Base-by-base conservation (phyloP, 2,329 filamentous ascomycete species). In the Aspergillus cejpii region DNA sequence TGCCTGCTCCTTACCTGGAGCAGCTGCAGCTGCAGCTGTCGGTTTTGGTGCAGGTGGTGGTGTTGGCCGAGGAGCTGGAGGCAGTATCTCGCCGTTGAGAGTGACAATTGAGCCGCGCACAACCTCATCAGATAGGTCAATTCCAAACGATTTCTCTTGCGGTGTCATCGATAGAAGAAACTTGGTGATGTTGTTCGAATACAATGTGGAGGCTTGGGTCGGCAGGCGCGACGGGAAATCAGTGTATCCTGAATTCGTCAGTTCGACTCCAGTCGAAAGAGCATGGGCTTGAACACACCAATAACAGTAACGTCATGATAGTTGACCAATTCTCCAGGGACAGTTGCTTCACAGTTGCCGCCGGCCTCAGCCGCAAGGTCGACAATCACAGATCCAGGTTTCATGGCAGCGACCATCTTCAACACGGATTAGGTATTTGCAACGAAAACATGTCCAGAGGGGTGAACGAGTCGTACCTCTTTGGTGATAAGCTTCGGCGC, bases 141-240 rank as follows among this genome's bases (percentile, higher is more conserved):
- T 75, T 6, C 87, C 86, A 51, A 88, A 94, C 28, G 83, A 77
- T 51, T 87, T 88, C 2, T 88, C 81, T 47, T 84, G 78, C 1
- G 87, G 86, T 1, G 81, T 68, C 75, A 94, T 87, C 0, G 88
- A 92, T 7, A 95, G 74, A 21, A 94, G 71, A 45, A 90, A 85
- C 62, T 94, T 95, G 54, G 84, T 89, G 57, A 94, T 90, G 61
- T 95, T 95, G 75, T 94, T 95, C 2, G 87, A 92, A 67, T 94
- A 95, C 15, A 95, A 71, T 0, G 87, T 94, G 0, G 88, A 94
- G 0, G 88, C 87, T 64, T 95, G 89, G 0, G 88, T 94, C 0
- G 89, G 87, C 1, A 95, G 75, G 37, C 88, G 79, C 24, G 88
- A 94, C 0, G 89, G 88, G 21, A 94, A 75, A 66, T 95, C 88